phyloP scores from a whole-genome alignment of 2,329 filamentous ascomycete genomes.

The Stagonosporopsis vannaccii region DNA sequence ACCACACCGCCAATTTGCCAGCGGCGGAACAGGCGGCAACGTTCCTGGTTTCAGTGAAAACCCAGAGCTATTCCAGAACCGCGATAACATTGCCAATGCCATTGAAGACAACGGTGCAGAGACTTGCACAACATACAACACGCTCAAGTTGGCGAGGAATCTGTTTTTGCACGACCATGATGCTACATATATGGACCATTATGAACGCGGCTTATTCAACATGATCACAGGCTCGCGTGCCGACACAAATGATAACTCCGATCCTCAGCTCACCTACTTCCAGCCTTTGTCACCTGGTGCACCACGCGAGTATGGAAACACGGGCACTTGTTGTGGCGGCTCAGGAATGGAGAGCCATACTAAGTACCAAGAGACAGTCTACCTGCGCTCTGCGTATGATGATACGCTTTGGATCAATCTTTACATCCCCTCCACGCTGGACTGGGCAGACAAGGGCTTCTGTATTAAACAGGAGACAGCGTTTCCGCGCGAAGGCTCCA shows the following conservation, averaged over 20 bases:
- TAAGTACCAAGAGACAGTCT: slow-evolving; percentile 10
- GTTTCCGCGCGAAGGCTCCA: background rate
- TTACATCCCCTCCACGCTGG: background rate
- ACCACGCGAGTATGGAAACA: slow-evolving; percentile 1
- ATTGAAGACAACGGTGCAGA: slow-evolving; percentile 6
- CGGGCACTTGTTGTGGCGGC: slow-evolving; percentile 5
- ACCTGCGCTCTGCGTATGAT: background rate
- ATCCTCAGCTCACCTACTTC: slow-evolving; percentile 7
- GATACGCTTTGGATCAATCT: slow-evolving; percentile 1
- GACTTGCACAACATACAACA: slow-evolving; percentile 10
- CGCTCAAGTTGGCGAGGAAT: slow-evolving; percentile 5
- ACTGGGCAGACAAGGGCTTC: background rate
- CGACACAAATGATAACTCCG: background rate
- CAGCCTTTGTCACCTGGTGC: background rate
- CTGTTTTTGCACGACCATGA: slow-evolving; percentile 8
- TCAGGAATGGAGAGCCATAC: slow-evolving; percentile 9
- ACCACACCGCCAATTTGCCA: slow-evolving; percentile 5
- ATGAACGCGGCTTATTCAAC: slow-evolving; percentile 6
- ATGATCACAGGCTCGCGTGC: slow-evolving; percentile 10
- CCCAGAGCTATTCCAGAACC: slow-evolving; percentile 7
- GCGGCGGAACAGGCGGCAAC: background rate
- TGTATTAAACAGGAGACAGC: background rate
- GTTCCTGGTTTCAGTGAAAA: slow-evolving; percentile 7
- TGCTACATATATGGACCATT: slow-evolving; percentile 11
- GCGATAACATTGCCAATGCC: slow-evolving; percentile 8